Evolutionary conservation across 805 yeast genomes (phyloP), one percentile per base, ranked within the genome.

Genomic region (Cyberlindnera suaveolens): DNA sequence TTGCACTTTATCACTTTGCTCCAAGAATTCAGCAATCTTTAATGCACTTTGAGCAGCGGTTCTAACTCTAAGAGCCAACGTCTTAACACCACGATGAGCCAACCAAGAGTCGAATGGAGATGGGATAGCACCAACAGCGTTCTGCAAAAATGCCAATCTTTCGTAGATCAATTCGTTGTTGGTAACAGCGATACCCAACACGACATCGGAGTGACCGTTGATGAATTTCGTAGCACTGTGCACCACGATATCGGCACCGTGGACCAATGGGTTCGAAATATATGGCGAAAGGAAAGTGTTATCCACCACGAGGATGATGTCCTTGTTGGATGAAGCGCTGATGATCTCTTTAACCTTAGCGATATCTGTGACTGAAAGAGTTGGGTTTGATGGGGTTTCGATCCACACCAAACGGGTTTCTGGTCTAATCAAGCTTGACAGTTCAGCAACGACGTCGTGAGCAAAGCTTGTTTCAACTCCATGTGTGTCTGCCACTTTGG

Each of bases 121-220:
- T 51, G 95, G 95, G 50, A 87, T 77, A 23, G 95, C 88, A 49
- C 96, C 96, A 56, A 85, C 71, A 51, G 95, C 95, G 57, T 86
- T 86, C 66, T 87, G 95, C 64, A 86, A 72, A 71, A 85, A 86
- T 48, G 85, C 73, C 65, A 81, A 73, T 58, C 72, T 70, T 54
- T 80, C 80, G 66, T 78, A 78, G 56, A 84, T 66, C 40, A 60
- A 70, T 44, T 75, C 80, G 54, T 65, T 64, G 71, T 79, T 84
- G 52, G 87, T 78, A 41, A 85, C 88, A 48, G 85, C 77, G 42
- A 85, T 80, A 56, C 96, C 96, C 71, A 86, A 76, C 40, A 87
- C 93, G 18, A 87, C 95, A 61, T 87, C 96, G 20, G 95, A 85
- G 69, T 87, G 96, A 52, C 96, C 96, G 60, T 86, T 87, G 67